A percentile compares a stretch with the other conserved stretches of the same genome.
Evolutionary conservation across 345 rosid genomes (phyloP).

Genomic region (Arabidopsis arenosa): DNA sequence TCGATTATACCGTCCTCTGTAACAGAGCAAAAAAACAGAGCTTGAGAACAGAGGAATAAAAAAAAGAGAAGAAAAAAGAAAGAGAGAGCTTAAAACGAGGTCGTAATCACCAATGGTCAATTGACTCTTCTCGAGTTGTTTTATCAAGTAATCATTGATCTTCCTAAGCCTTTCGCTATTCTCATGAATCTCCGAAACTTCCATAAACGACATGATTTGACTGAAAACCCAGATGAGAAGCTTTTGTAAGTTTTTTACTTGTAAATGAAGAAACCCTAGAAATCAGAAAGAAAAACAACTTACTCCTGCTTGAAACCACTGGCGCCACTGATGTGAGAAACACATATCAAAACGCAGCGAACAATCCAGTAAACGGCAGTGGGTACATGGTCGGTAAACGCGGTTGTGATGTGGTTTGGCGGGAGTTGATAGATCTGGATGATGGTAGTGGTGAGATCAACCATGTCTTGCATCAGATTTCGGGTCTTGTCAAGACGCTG

Average conservation of each 20-base stretch:
- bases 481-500: conserved; percentile 61
- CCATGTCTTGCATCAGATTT: conserved; percentile 61
- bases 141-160: conserved; percentile 51
- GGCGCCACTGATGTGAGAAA: conserved; percentile 63
- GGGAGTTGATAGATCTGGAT: conserved; percentile 69
- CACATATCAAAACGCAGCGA: conserved; percentile 68
- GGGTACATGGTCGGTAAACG: conserved; percentile 59
- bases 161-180: conserved; percentile 61
- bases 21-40: conserved; percentile 16
- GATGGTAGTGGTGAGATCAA: conserved; percentile 64
- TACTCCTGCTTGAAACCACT: conserved; percentile 69
- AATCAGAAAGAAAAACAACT: conserved; percentile 8
- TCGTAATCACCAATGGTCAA: conserved; percentile 51
- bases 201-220: conserved; percentile 58
- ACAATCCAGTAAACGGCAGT: conserved; percentile 84
- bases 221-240: conserved; percentile 44
- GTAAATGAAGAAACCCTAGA: conserved; percentile 21
- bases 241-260: conserved; percentile 2
- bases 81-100: neutral
- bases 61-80: neutral
- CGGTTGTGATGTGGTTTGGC: conserved; percentile 55
- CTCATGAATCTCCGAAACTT: conserved; percentile 73
- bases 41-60: conserved; percentile 20
- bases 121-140: conserved; percentile 47
- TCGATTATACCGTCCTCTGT: conserved; percentile 44